Evolutionary conservation across 495 filamentous ascomycete genomes (phyloP), one percentile per base, ranked within the genome.

Genomic region (Daldinia concentrica): DNA sequence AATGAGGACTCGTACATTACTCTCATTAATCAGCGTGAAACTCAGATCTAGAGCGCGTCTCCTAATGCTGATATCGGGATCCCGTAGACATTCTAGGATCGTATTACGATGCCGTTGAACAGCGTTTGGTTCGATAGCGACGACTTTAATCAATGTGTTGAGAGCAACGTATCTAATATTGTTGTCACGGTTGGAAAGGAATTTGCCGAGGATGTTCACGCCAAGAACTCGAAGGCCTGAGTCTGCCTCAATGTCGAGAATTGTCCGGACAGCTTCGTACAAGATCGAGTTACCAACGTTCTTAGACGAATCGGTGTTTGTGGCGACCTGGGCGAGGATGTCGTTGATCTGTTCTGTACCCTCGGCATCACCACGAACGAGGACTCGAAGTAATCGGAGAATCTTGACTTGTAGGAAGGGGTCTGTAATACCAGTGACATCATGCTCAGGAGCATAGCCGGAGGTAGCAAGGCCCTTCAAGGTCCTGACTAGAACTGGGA

Each of bases 371-470:
- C 95, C 95, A 62, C 93, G 90, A 19, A 90, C 94, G 22, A 99
- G 83, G 6, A 97, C 91, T 63, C 95, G 86, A 51, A 99, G 85
- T 60, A 99, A 80, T 56, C 90, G 89, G 58, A 99, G 82, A 57
- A 99, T 93, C 85, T 98, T 98, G 80, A 97, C 93, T 79, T 99
- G 95, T 43, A 99, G 80, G 84, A 99, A 99, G n/a, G 95, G 95
- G 82, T 99, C 95, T 32, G 96, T 97, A 66, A 99, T 97, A 19
- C 95, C 95, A 14, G 94, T 96, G 11, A 99, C 95, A 77, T 99
- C 95, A 77, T 99, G 95, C 75, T 99, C 95, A 14, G 95, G 96
- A 6, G 95, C 94, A 82, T 98, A 99, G 37, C 96, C 96, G 22
- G 96, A 98, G 41, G 92, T 93, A 12, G 95, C 93, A 73, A 99